Conservation (phyloP, 1,139 yeast genomes). For the Magnusiomyces suaveolens region DNA sequence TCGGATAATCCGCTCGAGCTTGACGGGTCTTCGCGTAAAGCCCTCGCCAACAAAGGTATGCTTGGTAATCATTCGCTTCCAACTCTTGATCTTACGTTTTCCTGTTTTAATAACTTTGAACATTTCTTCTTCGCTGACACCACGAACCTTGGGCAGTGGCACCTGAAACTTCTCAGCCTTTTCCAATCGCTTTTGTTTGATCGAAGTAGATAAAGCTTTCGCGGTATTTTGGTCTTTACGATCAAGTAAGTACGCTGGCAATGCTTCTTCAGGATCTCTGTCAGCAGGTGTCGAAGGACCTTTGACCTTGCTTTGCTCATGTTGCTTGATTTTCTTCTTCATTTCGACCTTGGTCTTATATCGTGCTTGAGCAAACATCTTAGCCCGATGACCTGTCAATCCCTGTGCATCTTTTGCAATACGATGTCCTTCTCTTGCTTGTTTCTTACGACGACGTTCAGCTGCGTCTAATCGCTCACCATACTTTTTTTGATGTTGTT, state of each 20-base stretch:
- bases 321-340: slow-evolving; percentile 96
- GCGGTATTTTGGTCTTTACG: slow-evolving; percentile 93
- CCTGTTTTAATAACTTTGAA: slow-evolving; percentile 96
- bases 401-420: slow-evolving; percentile 91
- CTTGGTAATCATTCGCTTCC: slow-evolving; percentile 99
- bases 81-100: slow-evolving; percentile 72
- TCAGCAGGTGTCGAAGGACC: slow-evolving; percentile 79
- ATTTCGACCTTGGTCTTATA: slow-evolving; percentile 95
- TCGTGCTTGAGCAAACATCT: slow-evolving; percentile 95
- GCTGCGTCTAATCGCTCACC: slow-evolving; percentile 95
- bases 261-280: slow-evolving; percentile 82
- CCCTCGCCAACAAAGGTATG: slow-evolving; percentile 99
- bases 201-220: slow-evolving; percentile 87
- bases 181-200: slow-evolving; percentile 94
- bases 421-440: slow-evolving; percentile 94
- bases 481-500: slow-evolving; percentile 94
- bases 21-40: slow-evolving; percentile 96
- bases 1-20: slow-evolving; percentile 93
- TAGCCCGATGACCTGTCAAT: slow-evolving; percentile 95
- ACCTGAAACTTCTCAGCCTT: slow-evolving; percentile 95
- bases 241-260: slow-evolving; percentile 94
- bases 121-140: slow-evolving; percentile 98
- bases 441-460: slow-evolving; percentile 89
- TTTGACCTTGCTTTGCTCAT: slow-evolving; percentile 89
- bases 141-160: slow-evolving; percentile 95